phyloP scores from a whole-genome alignment of 768 basidiomycete genomes.

The Pulveroboletus sp. region DNA sequence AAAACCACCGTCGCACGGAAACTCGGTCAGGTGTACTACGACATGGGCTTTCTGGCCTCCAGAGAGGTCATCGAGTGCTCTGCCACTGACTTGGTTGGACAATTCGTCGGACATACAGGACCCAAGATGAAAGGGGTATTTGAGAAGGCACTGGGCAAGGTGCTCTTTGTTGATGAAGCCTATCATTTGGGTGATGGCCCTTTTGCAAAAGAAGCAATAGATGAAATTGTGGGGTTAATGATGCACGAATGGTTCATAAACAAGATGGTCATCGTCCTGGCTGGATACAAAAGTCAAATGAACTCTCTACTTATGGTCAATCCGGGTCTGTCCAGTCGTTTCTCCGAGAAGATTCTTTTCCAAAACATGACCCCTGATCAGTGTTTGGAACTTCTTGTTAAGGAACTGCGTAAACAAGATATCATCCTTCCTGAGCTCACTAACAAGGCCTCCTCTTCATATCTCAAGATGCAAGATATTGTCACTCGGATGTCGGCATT shows the following conservation, averaged over 20 bases:
- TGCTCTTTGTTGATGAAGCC: slow-evolving; percentile 72
- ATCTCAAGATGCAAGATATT: slow-evolving; percentile 33
- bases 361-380: slow-evolving; percentile 45
- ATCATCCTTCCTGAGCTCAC: slow-evolving; percentile 36
- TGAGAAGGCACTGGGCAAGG: slow-evolving; percentile 61
- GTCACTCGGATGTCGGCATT: slow-evolving; percentile 42
- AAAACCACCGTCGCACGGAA: slow-evolving; percentile 63
- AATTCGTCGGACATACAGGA: slow-evolving; percentile 70
- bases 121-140: slow-evolving; percentile 59
- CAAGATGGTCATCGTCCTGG: slow-evolving; percentile 64
- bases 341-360: slow-evolving; percentile 60
- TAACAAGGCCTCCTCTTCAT: slow-evolving; percentile 1
- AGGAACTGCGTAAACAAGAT: slow-evolving; percentile 41
- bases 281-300: slow-evolving; percentile 69
- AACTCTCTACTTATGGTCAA: slow-evolving; percentile 56
- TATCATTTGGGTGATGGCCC: slow-evolving; percentile 59
- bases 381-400: slow-evolving; percentile 49
- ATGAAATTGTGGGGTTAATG: slow-evolving; percentile 64
- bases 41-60: slow-evolving; percentile 55
- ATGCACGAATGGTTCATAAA: slow-evolving; percentile 54
- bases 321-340: slow-evolving; percentile 63
- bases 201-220: slow-evolving; percentile 70
- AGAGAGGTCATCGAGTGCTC: slow-evolving; percentile 61
- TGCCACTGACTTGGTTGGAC: slow-evolving; percentile 64
- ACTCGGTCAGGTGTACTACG: slow-evolving; percentile 58